Base-by-base conservation (phyloP, 257 asterid genomes). In the Nicotiana paniculata region DNA sequence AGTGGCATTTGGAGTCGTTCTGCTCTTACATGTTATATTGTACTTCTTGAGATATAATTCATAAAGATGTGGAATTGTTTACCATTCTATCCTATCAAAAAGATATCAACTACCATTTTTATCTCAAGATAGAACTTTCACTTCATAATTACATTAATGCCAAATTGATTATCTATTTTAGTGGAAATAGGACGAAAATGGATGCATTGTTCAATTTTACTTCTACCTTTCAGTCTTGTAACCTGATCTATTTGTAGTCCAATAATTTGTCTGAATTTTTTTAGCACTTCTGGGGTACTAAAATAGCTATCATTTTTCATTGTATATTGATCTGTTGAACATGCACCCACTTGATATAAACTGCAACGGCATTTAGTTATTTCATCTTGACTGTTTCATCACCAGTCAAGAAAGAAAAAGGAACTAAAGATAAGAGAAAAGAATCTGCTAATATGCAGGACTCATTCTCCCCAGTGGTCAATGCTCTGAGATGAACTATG, bases 121-220 rank as follows among this genome's bases (percentile, higher is more conserved):
- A 51, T 75, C 63, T 75, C 80, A 51, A 75, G 80, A 75, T 16
- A 75, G 28, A 51, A 6, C 26, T 74, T 63, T 75, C 70, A 64
- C n/a, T 64, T 64, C 18, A 11, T 64, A 64, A 4, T 75, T 26
- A 51, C 8, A 4, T 26, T 51, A 75, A 15, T 75, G 63, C 46
- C 63, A 75, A 2, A 75, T 74, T 26, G 63, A 48, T 24, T 51
- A 26, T 8, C 80, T 75, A 26, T 24, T 7, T 48, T 46, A 48
- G 43, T 74, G 62, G 79, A 74, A 74, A 48, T 26, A 24, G 9
- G 39, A 74, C 28, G 43, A 26, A 24, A 48, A 74, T 48, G 24
- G 62, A 46, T 21, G 61, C 26, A 3, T 3, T 74, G 43, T 13
- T 74, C 61, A 4, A 24, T 74, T 74, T 37, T 26, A 46, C 79